A percentile compares a stretch with the other conserved stretches of the same genome.
Evolutionary conservation across 805 yeast species (phyloP).

Genomic region (Ogataea degrootiae): DNA sequence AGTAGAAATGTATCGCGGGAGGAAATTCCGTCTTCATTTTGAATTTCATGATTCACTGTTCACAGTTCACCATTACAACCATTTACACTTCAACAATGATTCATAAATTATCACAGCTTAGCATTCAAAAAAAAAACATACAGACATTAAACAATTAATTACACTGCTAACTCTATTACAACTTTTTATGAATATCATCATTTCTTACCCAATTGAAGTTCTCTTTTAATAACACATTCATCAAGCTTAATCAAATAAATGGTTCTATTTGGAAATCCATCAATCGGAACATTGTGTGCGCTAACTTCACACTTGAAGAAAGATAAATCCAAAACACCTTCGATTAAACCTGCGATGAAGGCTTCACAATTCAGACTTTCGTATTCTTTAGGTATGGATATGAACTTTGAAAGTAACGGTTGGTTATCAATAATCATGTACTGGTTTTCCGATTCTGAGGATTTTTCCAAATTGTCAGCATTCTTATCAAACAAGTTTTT

Average conservation of each 20-base stretch:
- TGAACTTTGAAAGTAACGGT: conserved; percentile 67
- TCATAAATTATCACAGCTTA: no score
- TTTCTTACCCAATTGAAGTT: conserved; percentile 24
- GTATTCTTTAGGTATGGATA: conserved; percentile 75
- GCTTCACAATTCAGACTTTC: conserved; percentile 77
- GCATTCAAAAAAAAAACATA: no score
- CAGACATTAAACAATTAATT: no score
- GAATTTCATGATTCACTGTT: no score
- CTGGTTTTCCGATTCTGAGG: conserved; percentile 56
- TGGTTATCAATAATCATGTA: conserved; percentile 75
- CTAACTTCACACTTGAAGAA: conserved; percentile 71
- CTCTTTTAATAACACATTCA: conserved; percentile 50
- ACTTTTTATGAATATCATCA: not conserved
- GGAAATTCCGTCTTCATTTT: no score
- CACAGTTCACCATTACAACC: no score
- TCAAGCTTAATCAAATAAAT: conserved; percentile 74
- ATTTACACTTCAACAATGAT: no score
- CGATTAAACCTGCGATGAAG: conserved; percentile 78
- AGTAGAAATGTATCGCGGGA: no score
- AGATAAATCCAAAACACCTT: conserved; percentile 72
- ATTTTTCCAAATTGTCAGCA: conserved; percentile 43
- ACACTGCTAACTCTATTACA: no score
- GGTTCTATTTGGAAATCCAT: conserved; percentile 57
- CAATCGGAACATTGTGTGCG: conserved; percentile 74
- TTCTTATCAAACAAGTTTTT: conserved; percentile 66